A percentile compares a stretch with the other conserved stretches of the same genome.
Evolutionary conservation across 192 early-diverging fungal species (phyloP).

Genomic region (Oehlia diaphana): DNA sequence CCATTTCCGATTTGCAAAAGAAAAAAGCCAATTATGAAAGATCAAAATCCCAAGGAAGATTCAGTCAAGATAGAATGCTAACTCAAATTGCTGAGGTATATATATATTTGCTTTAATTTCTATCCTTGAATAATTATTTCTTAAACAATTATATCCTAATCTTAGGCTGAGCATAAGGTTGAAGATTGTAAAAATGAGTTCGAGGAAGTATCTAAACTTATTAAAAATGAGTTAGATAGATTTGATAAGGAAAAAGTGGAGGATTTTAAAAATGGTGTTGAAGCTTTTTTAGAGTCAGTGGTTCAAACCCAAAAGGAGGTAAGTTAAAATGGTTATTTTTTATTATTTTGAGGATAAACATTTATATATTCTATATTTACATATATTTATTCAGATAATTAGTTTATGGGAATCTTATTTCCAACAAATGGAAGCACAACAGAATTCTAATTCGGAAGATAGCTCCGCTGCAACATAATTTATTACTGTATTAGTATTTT

Average conservation of each 20-base stretch:
- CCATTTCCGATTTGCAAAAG: slow-evolving; percentile 67
- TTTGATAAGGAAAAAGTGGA: slow-evolving; percentile 79
- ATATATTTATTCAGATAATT: slow-evolving; percentile 14
- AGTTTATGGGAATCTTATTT: slow-evolving; percentile 29
- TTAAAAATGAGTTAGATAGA: slow-evolving; percentile 73
- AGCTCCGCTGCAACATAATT: not conserved
- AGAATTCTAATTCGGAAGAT: slow-evolving; percentile 5
- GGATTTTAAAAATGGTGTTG: slow-evolving; percentile 76
- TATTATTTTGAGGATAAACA: not conserved
- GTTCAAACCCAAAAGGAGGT: slow-evolving; percentile 77
- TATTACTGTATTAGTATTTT: not conserved
- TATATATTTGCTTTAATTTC: not conserved
- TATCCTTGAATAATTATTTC: slow-evolving; percentile 34
- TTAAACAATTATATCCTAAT: slow-evolving; percentile 29
- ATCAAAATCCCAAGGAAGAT: slow-evolving; percentile 45
- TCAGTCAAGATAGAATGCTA: slow-evolving; percentile 49
- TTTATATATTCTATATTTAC: slow-evolving; percentile 2
- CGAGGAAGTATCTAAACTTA: slow-evolving; percentile 70
- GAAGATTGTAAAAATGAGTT: slow-evolving; percentile 61
- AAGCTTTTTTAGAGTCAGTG: slow-evolving; percentile 72
- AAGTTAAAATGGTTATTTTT: not conserved
- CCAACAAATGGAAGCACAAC: not conserved
- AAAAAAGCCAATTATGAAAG: slow-evolving; percentile 68
- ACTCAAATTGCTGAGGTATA: slow-evolving; percentile 58
- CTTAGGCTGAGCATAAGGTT: slow-evolving; percentile 48